Evolutionary conservation across 495 filamentous ascomycete species (phyloP), one percentile per base, ranked within the genome.

Genomic region (Neurospora sp.): DNA sequence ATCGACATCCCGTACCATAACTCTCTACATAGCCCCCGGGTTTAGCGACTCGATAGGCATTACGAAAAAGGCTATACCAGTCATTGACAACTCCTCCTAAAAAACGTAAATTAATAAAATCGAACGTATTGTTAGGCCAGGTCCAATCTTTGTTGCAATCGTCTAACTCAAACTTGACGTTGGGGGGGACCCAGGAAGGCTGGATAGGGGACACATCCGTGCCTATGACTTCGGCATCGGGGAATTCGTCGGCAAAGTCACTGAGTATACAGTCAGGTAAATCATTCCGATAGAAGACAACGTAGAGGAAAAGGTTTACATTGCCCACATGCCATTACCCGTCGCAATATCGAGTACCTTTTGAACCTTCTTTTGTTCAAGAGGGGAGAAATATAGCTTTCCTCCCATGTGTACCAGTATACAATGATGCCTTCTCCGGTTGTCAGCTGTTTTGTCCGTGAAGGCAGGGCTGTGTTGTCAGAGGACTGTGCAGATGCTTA

Each of bases 41-140:
- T 53, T 82, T 84, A 37, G 81, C 74, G 7, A 71, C 68, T 0
- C 37, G 39, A 71, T 77, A 83, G 14, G 76, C 79, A 70, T 84
- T 75, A 20, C 70, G 20, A 69, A 82, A 79, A 4, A 82, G 84
- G 40, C 73, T 78, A 4, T 83, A 78, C 89, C 90, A 91, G 74
- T 91, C 84, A 16, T 75, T 77, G 68, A 91, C 83, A 18, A 82
- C n/a, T n/a, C n/a, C n/a, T n/a, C n/a, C n/a, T n/a, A n/a, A n/a
- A n/a, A n/a, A n/a, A n/a, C n/a, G n/a, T n/a, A n/a, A n/a, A n/a
- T 91, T 88, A 70, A 92, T 84, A 72, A 88, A 90, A 81, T 92
- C 90, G 75, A 91, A 91, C 69, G 79, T 75, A 70, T 85, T 78
- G 4, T 78, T 75, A 5, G 79, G 72, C 74, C 83, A 89, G 8